Evolutionary conservation across 2,329 filamentous ascomycete genomes (phyloP).

Genomic region (Calonectria henricotiae): DNA sequence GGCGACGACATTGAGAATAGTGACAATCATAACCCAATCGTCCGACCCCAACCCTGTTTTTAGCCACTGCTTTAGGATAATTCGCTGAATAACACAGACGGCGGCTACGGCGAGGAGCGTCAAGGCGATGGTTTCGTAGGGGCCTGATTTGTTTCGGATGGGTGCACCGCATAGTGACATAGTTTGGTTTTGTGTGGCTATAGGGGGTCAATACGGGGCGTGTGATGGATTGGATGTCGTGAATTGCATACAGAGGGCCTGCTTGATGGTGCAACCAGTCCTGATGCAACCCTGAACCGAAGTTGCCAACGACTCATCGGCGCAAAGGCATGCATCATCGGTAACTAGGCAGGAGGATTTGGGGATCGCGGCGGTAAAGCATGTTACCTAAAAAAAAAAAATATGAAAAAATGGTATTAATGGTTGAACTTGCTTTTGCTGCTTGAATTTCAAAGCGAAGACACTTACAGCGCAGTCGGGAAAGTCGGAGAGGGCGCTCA

Average conservation of each 20-base stretch:
- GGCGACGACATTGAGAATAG: neutral
- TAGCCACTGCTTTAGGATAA: neutral
- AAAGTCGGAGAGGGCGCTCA: neutral
- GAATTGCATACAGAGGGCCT: neutral
- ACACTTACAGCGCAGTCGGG: neutral
- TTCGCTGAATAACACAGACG: neutral
- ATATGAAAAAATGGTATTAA: no score
- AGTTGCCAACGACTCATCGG: neutral
- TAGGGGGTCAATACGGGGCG: neutral
- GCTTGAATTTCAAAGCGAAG: no score
- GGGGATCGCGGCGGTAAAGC: neutral
- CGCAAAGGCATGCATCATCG: neutral
- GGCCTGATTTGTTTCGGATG: neutral
- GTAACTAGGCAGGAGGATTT: neutral
- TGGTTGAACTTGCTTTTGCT: no score
- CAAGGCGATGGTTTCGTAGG: neutral
- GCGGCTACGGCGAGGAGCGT: neutral
- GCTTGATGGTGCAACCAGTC: neutral
- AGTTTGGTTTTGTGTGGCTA: neutral
- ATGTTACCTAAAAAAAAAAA: neutral
- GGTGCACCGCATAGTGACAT: neutral
- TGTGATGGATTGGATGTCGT: neutral
- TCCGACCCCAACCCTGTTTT: neutral
- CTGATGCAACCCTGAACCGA: neutral
- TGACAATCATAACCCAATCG: neutral